Evolutionary conservation across 2,329 filamentous ascomycete genomes (phyloP).

Genomic region (Metarhizium humberi): DNA sequence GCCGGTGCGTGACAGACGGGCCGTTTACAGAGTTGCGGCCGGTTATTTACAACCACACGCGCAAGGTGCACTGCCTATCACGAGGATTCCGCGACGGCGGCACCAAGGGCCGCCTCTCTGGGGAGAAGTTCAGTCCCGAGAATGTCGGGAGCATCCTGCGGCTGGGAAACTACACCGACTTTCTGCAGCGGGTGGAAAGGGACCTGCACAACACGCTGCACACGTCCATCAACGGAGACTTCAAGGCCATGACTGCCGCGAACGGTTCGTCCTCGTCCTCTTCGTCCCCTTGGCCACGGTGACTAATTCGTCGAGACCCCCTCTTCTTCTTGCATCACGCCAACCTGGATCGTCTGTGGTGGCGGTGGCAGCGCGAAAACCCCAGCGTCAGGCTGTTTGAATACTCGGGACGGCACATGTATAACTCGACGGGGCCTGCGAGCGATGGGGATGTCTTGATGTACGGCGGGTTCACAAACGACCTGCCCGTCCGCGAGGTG

Average conservation of each 20-base stretch:
- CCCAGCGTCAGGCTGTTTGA: neutral
- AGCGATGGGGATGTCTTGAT: neutral
- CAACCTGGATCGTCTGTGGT: constrained; percentile 8
- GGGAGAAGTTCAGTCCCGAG: constrained; percentile 2
- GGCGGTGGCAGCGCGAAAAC: constrained; percentile 6
- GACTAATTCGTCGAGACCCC: constrained; percentile 1
- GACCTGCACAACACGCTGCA: constrained; percentile 6
- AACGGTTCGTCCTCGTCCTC: constrained; percentile 4
- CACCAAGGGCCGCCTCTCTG: neutral
- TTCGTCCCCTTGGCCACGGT: neutral
- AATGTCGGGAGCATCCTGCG: constrained; percentile 1
- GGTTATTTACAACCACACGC: constrained; percentile 8
- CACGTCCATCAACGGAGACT: constrained; percentile 7
- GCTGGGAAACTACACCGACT: neutral
- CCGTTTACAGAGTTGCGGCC: constrained; percentile 10
- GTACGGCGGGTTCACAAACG: constrained; percentile 2
- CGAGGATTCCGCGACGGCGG: constrained; percentile 5
- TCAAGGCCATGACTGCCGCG: constrained; percentile 7
- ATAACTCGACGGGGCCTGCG: constrained; percentile 4
- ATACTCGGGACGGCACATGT: constrained; percentile 6
- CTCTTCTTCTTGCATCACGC: constrained; percentile 8
- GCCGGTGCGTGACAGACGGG: constrained; percentile 7
- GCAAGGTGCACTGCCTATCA: constrained; percentile 5
- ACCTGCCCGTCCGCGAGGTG: constrained; percentile 1
- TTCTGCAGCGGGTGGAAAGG: constrained; percentile 4